Percentiles rank a stretch among this genome's conserved stretches.
Conservation (phyloP, 805 yeast genomes). For the Wickerhamiella slavikovae region DNA sequence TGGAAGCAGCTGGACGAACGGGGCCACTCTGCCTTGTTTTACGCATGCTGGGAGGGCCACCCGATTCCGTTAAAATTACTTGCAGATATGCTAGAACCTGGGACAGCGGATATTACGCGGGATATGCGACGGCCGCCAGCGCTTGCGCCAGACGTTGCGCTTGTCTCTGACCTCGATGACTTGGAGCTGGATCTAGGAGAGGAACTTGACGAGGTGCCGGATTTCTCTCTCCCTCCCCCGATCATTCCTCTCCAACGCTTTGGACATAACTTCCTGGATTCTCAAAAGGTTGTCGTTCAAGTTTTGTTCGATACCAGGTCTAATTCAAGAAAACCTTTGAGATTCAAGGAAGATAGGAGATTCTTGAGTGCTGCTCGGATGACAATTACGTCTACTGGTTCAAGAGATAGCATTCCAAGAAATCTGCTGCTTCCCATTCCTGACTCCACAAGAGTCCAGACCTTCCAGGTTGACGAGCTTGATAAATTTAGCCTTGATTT, state of each 20-base stretch:
- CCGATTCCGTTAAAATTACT: conserved; percentile 58
- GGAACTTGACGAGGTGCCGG: conserved; percentile 64
- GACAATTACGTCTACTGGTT: conserved; percentile 49
- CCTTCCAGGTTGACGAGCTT: conserved; percentile 68
- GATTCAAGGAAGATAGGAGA: conserved; percentile 23
- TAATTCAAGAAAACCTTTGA: conserved; percentile 23
- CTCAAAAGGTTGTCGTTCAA: conserved; percentile 64
- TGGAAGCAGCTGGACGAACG: conserved; percentile 54
- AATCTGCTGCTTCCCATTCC: conserved; percentile 62
- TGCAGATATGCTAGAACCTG: conserved; percentile 17
- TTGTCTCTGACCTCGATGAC: conserved; percentile 7
- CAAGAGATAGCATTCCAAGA: conserved; percentile 71
- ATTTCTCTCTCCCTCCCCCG: conserved; percentile 85
- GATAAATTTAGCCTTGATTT: conserved; percentile 60
- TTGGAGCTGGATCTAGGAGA: conserved; percentile 6
- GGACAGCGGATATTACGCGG: conserved; percentile 7
- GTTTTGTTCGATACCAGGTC: conserved; percentile 27
- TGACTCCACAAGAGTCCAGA: conserved; percentile 44
- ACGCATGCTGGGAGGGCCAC: conserved; percentile 90
- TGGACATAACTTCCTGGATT: conserved; percentile 85
- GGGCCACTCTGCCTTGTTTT: conserved; percentile 59
- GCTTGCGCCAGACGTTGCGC: background rate
- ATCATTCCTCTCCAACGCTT: conserved; percentile 81
- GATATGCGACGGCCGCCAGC: conserved; percentile 1
- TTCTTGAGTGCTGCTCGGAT: conserved; percentile 32